Conservation (phyloP, 1,139 yeast genomes). For the Lodderomyces parapsilosis region DNA sequence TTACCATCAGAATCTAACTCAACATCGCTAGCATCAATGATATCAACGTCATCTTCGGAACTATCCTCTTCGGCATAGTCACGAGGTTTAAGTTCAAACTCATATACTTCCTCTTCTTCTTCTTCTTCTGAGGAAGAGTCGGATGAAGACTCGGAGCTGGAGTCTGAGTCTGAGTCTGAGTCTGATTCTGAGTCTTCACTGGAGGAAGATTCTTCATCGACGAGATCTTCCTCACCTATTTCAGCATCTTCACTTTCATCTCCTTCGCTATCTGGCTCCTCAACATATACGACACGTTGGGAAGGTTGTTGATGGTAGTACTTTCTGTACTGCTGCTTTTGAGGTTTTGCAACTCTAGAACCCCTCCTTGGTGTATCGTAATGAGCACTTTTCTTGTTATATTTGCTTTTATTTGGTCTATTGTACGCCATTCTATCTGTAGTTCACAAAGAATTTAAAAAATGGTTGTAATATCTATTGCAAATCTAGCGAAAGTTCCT, state of each 20-base stretch:
- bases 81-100: slow-evolving; percentile 16
- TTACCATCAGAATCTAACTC: slow-evolving; percentile 16
- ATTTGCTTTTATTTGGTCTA: slow-evolving; percentile 9
- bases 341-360: slow-evolving; percentile 1
- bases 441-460: too few relatives aligned
- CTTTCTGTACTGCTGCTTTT: slow-evolving; percentile 23
- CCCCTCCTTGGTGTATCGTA: slow-evolving; percentile 5
- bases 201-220: neutral
- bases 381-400: slow-evolving; percentile 8
- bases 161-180: slow-evolving; percentile 5
- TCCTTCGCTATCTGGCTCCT: slow-evolving; percentile 37
- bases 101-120: slow-evolving; percentile 18
- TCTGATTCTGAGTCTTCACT: slow-evolving; percentile 4
- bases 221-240: slow-evolving; percentile 8
- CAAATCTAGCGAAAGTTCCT: neutral
- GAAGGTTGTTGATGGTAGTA: slow-evolving; percentile 36
- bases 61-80: slow-evolving; percentile 12
- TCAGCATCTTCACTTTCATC: slow-evolving; percentile 21
- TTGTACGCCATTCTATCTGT: slow-evolving; percentile 7
- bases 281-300: slow-evolving; percentile 35
- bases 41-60: slow-evolving; percentile 10
- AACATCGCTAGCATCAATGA: slow-evolving; percentile 11
- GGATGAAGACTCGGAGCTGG: slow-evolving; percentile 6
- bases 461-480: neutral
- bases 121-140: slow-evolving; percentile 14